These are phyloP conservation scores for Apiotrichum veenhuisii DNA, from an alignment of 1,284 basidiomycete species.

Conservation along the genomic window DNA sequence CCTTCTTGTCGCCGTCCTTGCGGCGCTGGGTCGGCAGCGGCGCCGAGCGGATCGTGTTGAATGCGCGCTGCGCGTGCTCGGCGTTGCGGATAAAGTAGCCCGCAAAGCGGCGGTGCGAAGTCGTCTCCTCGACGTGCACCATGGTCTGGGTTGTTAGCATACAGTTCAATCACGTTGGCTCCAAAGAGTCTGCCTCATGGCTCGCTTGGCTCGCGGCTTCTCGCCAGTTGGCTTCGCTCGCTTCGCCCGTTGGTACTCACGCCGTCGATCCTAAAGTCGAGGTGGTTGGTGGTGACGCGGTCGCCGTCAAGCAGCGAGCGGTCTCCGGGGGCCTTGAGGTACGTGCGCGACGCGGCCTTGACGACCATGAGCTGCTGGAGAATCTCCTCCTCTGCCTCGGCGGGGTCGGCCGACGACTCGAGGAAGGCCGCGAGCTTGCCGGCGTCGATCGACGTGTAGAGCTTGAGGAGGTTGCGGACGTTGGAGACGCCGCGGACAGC, in stretches of 20 bases:
- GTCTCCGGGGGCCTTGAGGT: constrained; percentile 64
- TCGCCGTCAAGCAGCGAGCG: constrained; percentile 71
- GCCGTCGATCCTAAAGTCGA: constrained; percentile 93
- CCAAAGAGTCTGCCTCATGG: too few relatives aligned
- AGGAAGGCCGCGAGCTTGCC: constrained; percentile 88
- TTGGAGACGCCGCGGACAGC: constrained; percentile 76
- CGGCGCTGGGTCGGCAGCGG: constrained; percentile 57
- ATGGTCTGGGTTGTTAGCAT: constrained; percentile 54
- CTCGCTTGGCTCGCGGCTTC: too few relatives aligned
- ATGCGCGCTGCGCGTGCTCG: constrained; percentile 78
- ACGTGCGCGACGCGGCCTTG: constrained; percentile 66
- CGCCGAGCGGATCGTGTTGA: constrained; percentile 68
- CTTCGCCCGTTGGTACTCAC: constrained; percentile 56
- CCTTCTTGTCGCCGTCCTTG: constrained; percentile 7
- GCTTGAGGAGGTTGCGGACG: constrained; percentile 84
- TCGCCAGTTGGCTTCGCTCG: too few relatives aligned
- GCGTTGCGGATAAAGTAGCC: constrained; percentile 97
- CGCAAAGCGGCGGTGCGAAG: constrained; percentile 84
- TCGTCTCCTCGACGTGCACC: constrained; percentile 92
- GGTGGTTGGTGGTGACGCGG: constrained; percentile 81
- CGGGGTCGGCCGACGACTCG: constrained; percentile 32
- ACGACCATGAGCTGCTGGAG: constrained; percentile 96
- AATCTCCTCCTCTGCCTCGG: constrained; percentile 72
- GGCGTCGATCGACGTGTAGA: constrained; percentile 91
- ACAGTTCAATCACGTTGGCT: too few relatives aligned